Base-by-base conservation (phyloP, 345 rosid species). In the Pseudoturritis turrita region DNA sequence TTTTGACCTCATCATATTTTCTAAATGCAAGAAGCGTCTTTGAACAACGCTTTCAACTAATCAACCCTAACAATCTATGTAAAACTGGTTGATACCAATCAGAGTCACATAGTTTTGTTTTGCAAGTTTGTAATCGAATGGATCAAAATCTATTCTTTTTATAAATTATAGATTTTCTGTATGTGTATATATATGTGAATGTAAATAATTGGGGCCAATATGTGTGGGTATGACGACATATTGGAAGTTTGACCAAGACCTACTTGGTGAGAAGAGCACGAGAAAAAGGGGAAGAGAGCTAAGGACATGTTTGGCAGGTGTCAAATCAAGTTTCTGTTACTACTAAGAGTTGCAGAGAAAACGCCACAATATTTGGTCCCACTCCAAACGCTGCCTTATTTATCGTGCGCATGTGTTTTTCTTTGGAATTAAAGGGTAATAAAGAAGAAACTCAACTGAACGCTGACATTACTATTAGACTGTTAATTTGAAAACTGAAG, bases 271-370 rank as follows among this genome's bases (percentile, higher is more conserved):
- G 39, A 33, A 26, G 61, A 33, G 56, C 68, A 49, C 63, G 39
- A 58, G 36, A 18, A 13, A 67, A 58, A 51, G 58, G 57, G 36
- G 19, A 52, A 45, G 43, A 61, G 5, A 59, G 26, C 18, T 62
- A 19, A 35, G 41, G 59, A 62, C 79, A 75, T 69, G 75, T 69
- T 69, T 62, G 75, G 79, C 70, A 54, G 53, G 59, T 76, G 70
- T 69, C 70, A 69, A 60, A 51, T 60, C 74, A 58, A n/a, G 44
- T 37, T 36, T 62, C 21, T 74, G 47, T 57, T 46, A 17, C 40
- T 35, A 64, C 57, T 21, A 56, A 23, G 47, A 36, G 46, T 56
- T 74, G 47, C 31, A 59, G 43, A 67, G 73, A 69, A 53, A 69
- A 75, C 39, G 59, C 71, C 65, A 76, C 53, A 44, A 10, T 3